These are phyloP conservation scores for Hortiboletus flavorubellus DNA, from an alignment of 768 basidiomycete species.

Conservation along the genomic window DNA sequence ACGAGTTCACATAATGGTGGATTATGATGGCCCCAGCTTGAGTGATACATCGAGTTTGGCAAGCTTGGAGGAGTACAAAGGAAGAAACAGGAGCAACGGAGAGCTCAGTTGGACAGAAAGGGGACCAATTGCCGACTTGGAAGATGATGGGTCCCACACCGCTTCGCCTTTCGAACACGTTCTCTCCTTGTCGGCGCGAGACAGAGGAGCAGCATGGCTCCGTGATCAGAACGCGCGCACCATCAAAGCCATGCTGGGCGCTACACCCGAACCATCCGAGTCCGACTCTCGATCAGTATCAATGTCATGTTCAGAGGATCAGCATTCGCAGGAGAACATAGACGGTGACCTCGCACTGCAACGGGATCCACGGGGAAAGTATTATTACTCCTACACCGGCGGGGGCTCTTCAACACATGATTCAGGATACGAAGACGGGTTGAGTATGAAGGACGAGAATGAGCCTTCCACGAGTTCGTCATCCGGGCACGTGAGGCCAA, in stretches of 20 bases:
- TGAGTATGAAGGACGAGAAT: constrained; percentile 34
- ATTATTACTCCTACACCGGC: constrained; percentile 69
- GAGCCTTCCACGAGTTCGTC: constrained; percentile 26
- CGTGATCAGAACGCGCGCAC: constrained; percentile 74
- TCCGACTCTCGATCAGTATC: constrained; percentile 48
- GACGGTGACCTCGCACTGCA: constrained; percentile 66
- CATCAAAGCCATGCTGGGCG: constrained; percentile 57
- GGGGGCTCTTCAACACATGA: constrained; percentile 50
- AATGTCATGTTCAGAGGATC: constrained; percentile 28
- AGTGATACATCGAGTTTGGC: constrained; percentile 84
- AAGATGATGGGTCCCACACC: constrained; percentile 52
- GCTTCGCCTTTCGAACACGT: constrained; percentile 40
- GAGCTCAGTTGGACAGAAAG: constrained; percentile 44
- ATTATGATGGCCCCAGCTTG: constrained; percentile 88
- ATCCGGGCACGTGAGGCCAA: constrained; percentile 46
- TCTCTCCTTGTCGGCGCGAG: constrained; percentile 45
- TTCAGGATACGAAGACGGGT: constrained; percentile 51
- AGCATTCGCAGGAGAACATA: constrained; percentile 38
- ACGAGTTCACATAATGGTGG: constrained; percentile 71
- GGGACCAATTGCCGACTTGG: constrained; percentile 42
- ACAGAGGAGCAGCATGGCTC: constrained; percentile 78
- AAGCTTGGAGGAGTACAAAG: constrained; percentile 70
- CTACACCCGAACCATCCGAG: constrained; percentile 53
- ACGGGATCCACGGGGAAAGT: constrained; percentile 64
- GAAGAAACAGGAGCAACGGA: constrained; percentile 55